Percentiles rank a stretch among this genome's conserved stretches.
Evolutionary conservation across 129 eudicot species (phyloP).

Genomic region (Dittrichia graveolens): DNA sequence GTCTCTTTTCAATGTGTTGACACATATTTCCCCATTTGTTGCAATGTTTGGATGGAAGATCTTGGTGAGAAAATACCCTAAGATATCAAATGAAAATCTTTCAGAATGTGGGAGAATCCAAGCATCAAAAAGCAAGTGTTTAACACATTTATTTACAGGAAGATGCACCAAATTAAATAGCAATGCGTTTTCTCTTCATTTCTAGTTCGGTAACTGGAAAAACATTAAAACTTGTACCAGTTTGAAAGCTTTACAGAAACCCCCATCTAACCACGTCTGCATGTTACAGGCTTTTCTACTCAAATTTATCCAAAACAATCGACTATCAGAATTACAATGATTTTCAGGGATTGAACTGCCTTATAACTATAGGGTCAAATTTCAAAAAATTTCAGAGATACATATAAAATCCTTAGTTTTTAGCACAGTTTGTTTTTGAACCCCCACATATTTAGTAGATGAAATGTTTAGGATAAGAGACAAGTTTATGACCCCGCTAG

Average conservation of each 20-base stretch:
- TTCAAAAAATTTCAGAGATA: too few relatives aligned
- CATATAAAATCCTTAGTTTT: too few relatives aligned
- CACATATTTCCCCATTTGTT: slow-evolving; percentile 83
- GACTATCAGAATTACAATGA: too few relatives aligned
- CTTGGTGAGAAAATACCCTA: slow-evolving; percentile 87
- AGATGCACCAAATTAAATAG: not conserved
- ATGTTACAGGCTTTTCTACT: too few relatives aligned
- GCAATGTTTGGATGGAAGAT: slow-evolving; percentile 93
- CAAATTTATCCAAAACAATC: too few relatives aligned
- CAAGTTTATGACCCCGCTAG: too few relatives aligned
- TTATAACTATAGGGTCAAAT: too few relatives aligned
- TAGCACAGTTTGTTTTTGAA: too few relatives aligned
- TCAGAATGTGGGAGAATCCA: not conserved
- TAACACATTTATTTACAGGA: not conserved
- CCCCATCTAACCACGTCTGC: not conserved
- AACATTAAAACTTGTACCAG: not conserved
- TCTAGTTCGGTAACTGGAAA: not conserved
- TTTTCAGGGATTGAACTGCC: too few relatives aligned
- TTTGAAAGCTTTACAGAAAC: not conserved
- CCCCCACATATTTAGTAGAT: too few relatives aligned
- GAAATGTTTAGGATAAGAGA: too few relatives aligned
- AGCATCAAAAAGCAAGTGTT: not conserved
- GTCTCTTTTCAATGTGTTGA: slow-evolving; percentile 86
- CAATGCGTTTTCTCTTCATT: not conserved
- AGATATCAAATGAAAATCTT: slow-evolving; percentile 3